phyloP scores from a whole-genome alignment of 768 basidiomycete genomes.

The Leccinum sublutescens region DNA sequence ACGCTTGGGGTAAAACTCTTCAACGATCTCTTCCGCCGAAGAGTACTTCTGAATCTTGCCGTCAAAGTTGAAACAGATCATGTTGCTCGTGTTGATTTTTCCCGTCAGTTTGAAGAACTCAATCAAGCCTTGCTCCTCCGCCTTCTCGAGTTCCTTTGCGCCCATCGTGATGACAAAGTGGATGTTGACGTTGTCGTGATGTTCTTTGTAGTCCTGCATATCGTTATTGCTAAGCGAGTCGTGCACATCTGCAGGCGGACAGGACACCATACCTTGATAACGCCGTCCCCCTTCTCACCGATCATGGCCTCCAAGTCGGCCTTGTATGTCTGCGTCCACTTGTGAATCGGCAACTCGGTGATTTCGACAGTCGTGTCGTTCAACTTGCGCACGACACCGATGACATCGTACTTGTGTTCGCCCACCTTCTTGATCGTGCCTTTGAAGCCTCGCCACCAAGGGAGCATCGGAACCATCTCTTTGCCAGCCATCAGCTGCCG shows the following conservation, averaged over 20 bases:
- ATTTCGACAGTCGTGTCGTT: constrained; percentile 92
- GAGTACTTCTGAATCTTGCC: constrained; percentile 94
- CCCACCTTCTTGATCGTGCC: constrained; percentile 78
- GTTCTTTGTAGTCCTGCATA: constrained; percentile 90
- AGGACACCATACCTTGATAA: constrained; percentile 62
- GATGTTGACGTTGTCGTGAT: constrained; percentile 89
- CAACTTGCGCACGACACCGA: constrained; percentile 70
- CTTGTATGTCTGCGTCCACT: constrained; percentile 94
- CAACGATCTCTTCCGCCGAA: constrained; percentile 85
- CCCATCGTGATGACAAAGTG: constrained; percentile 85
- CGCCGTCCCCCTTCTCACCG: constrained; percentile 77
- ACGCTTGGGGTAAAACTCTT: constrained; percentile 89
- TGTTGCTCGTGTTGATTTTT: constrained; percentile 89
- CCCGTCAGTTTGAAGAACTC: constrained; percentile 90
- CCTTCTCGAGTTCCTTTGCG: constrained; percentile 78
- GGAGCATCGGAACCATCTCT: constrained; percentile 80
- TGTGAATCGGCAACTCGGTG: constrained; percentile 91
- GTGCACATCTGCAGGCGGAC: not conserved
- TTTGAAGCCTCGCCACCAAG: constrained; percentile 97
- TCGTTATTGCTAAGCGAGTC: not conserved
- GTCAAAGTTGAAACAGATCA: constrained; percentile 98
- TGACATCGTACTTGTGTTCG: constrained; percentile 85
- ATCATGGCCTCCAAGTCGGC: constrained; percentile 88
- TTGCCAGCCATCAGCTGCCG: constrained; percentile 84
- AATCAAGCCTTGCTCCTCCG: constrained; percentile 82